phyloP scores from a whole-genome alignment of 345 rosid species.

The Pseudoturritis turrita region DNA sequence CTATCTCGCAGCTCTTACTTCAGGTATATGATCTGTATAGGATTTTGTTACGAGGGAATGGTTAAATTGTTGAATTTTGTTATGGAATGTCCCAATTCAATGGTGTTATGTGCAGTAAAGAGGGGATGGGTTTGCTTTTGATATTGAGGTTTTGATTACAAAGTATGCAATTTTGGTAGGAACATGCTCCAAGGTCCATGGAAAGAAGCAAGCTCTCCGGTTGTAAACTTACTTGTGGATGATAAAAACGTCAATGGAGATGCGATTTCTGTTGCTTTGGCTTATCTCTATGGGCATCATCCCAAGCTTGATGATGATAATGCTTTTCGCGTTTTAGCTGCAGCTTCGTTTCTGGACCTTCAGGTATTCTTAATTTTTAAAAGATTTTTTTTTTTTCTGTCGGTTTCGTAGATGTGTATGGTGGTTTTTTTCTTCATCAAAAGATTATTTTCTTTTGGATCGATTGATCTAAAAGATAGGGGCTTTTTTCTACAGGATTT shows the following conservation, averaged over 20 bases:
- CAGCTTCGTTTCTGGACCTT: conserved; percentile 97
- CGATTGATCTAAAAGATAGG: background rate
- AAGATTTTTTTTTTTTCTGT: background rate
- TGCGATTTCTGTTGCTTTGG: conserved; percentile 78
- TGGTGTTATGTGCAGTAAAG: background rate
- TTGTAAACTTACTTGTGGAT: conserved; percentile 70
- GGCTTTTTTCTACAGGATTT: conserved; percentile 55
- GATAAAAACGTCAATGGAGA: conserved; percentile 89
- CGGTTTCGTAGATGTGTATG: background rate
- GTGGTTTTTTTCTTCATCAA: background rate
- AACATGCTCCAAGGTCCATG: conserved; percentile 95
- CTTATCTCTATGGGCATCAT: conserved; percentile 81
- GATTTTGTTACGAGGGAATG: no score
- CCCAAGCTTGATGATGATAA: conserved; percentile 84
- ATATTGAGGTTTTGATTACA: background rate
- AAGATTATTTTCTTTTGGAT: background rate
- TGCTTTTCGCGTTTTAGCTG: conserved; percentile 92
- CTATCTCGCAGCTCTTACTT: conserved; percentile 93
- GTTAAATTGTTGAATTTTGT: background rate
- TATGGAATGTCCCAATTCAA: background rate
- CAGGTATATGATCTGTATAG: conserved; percentile 46
- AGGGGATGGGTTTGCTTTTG: conserved; percentile 2
- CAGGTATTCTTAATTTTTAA: conserved; percentile 47
- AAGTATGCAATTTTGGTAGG: conserved; percentile 34
- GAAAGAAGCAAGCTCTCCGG: conserved; percentile 87